Evolutionary conservation across 2,329 filamentous ascomycete species (phyloP).

Genomic region (Claviceps capensis): DNA sequence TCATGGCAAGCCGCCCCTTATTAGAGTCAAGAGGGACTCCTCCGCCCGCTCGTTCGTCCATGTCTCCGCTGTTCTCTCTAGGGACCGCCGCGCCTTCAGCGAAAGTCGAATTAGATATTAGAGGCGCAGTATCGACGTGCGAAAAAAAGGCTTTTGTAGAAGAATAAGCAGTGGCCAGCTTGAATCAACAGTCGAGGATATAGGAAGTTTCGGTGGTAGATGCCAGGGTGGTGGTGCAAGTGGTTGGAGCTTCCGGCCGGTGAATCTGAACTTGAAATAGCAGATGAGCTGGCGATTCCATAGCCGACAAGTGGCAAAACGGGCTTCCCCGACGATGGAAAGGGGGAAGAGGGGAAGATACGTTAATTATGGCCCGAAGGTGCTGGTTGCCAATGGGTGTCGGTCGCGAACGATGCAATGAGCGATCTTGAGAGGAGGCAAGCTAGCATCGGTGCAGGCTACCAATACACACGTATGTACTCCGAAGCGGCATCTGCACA

Average conservation of each 20-base stretch:
- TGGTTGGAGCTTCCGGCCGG: conserved; percentile 8
- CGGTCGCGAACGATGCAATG: not conserved
- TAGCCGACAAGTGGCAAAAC: conserved; percentile 7
- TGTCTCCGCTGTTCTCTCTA: conserved; percentile 10
- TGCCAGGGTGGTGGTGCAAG: conserved; percentile 1
- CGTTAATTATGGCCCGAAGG: not conserved
- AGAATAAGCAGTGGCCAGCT: conserved; percentile 30
- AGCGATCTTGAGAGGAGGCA: not conserved
- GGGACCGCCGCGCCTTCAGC: conserved; percentile 2
- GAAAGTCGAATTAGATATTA: conserved; percentile 6
- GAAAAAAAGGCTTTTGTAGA: conserved; percentile 18
- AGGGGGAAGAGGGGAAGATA: not conserved
- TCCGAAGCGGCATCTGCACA: no score
- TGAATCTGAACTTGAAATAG: conserved; percentile 13
- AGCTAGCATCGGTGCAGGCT: not conserved
- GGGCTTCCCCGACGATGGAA: not conserved
- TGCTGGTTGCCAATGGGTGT: not conserved
- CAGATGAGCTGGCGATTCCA: conserved; percentile 14
- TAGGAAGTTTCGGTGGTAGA: conserved; percentile 5
- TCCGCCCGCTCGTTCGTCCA: conserved; percentile 21
- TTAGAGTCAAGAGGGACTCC: conserved; percentile 9
- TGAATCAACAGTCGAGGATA: conserved; percentile 21
- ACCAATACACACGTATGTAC: no score
- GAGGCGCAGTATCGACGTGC: conserved; percentile 11
- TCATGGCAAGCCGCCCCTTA: conserved; percentile 18